A percentile compares a stretch with the other conserved stretches of the same genome.
Evolutionary conservation across 106 monocot genomes (phyloP).

Genomic region (Cymbidium sinense): DNA sequence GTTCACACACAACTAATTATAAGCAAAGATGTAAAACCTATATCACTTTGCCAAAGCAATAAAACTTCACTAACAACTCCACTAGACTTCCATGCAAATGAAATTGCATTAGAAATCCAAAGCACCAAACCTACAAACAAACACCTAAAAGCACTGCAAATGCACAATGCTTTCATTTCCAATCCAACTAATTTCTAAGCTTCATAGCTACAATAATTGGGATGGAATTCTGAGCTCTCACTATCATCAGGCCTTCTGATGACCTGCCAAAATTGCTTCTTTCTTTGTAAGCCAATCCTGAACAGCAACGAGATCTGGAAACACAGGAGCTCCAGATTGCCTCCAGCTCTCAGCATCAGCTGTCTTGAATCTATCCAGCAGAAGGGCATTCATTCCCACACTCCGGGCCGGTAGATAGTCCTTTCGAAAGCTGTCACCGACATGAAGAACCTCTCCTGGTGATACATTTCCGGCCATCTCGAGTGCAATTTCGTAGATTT

Average conservation of each 20-base stretch:
- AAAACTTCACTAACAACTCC: no score
- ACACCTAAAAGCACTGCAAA: no score
- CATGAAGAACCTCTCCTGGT: constrained; percentile 70
- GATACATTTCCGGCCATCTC: constrained; percentile 72
- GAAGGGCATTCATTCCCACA: constrained; percentile 81
- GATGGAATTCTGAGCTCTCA: not conserved
- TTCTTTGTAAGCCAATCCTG: constrained; percentile 57
- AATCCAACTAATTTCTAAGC: not conserved
- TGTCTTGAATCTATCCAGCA: constrained; percentile 85
- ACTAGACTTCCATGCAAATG: no score
- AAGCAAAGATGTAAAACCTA: no score
- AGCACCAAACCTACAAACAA: no score
- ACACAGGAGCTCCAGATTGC: constrained; percentile 56
- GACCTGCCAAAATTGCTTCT: constrained; percentile 21
- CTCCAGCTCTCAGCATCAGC: constrained; percentile 77
- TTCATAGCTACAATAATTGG: not conserved
- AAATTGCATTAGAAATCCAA: no score
- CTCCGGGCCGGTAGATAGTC: constrained; percentile 76
- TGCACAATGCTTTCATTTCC: no score
- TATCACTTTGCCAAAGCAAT: no score
- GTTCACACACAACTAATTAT: no score
- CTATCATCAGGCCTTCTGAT: not conserved
- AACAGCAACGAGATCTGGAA: constrained; percentile 69
- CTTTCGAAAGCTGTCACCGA: constrained; percentile 90
- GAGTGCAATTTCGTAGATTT: constrained; percentile 76